Percentiles rank a stretch among this genome's conserved stretches.
Conservation (phyloP, 495 filamentous ascomycete genomes). For the Zalerion maritima region DNA sequence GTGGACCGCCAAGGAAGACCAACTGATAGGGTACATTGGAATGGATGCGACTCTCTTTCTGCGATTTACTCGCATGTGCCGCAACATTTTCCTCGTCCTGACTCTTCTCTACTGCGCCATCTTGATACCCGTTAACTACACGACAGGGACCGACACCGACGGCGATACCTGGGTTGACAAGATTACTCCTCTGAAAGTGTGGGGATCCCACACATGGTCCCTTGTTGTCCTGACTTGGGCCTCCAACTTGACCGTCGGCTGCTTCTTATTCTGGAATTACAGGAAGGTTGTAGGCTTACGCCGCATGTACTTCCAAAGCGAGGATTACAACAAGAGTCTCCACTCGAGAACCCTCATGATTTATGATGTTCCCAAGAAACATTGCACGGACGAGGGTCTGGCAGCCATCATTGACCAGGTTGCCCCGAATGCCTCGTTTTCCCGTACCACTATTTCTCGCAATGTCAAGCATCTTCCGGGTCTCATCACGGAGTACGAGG, state of each 20-base stretch:
- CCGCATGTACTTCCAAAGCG: slow-evolving; percentile 66
- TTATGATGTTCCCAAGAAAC: slow-evolving; percentile 64
- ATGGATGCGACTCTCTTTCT: slow-evolving; percentile 86
- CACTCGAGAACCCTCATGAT: slow-evolving; percentile 89
- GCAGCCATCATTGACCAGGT: slow-evolving; percentile 61
- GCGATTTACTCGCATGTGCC: slow-evolving; percentile 79
- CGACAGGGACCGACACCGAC: slow-evolving; percentile 32
- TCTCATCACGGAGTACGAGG: slow-evolving; percentile 71
- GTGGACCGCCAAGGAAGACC: slow-evolving; percentile 55
- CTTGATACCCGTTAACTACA: slow-evolving; percentile 72
- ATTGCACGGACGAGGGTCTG: slow-evolving; percentile 73
- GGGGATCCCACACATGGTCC: slow-evolving; percentile 52
- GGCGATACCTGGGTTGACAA: slow-evolving; percentile 30
- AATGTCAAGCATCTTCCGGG: slow-evolving; percentile 80
- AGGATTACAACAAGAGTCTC: slow-evolving; percentile 78
- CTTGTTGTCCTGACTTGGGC: slow-evolving; percentile 68
- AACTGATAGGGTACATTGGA: slow-evolving; percentile 63
- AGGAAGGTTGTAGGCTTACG: slow-evolving; percentile 52
- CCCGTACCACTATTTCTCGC: slow-evolving; percentile 69
- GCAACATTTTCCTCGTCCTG: slow-evolving; percentile 69
- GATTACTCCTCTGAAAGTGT: slow-evolving; percentile 42
- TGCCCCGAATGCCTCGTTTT: slow-evolving; percentile 59
- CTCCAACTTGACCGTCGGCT: slow-evolving; percentile 60
- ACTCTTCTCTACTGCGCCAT: slow-evolving; percentile 61
- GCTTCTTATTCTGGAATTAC: slow-evolving; percentile 87